These are phyloP conservation scores for Cyberlindnera xylosilytica DNA, from an alignment of 805 yeast species.

Conservation along the genomic window DNA sequence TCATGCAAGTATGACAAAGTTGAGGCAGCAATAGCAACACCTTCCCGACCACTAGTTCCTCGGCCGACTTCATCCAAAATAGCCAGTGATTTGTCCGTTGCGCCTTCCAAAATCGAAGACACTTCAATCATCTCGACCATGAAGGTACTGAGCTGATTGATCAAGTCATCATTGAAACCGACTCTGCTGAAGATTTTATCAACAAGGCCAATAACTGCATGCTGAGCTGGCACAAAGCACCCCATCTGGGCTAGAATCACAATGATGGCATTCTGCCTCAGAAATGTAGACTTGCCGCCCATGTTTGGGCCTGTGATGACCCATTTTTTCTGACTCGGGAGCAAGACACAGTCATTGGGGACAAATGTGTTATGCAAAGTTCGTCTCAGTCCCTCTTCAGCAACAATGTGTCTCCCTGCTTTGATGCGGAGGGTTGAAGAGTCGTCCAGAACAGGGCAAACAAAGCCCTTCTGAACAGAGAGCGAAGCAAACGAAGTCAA, in stretches of 20 bases:
- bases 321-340: slow-evolving; percentile 52
- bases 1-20: slow-evolving; percentile 78
- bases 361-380: slow-evolving; percentile 47
- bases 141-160: slow-evolving; percentile 93
- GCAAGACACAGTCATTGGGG: slow-evolving; percentile 75
- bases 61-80: slow-evolving; percentile 96
- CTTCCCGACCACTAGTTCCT: slow-evolving; percentile 78
- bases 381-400: slow-evolving; percentile 60
- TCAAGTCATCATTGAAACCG: slow-evolving; percentile 95
- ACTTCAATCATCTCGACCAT: slow-evolving; percentile 97
- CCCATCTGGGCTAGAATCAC: slow-evolving; percentile 88
- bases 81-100: slow-evolving; percentile 74
- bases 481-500: slow-evolving; percentile 68
- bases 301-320: slow-evolving; percentile 94
- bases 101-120: slow-evolving; percentile 75
- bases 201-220: slow-evolving; percentile 76
- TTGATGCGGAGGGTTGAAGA: slow-evolving; percentile 45
- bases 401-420: slow-evolving; percentile 82
- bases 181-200: slow-evolving; percentile 93
- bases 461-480: slow-evolving; percentile 64
- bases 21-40: slow-evolving; percentile 96
- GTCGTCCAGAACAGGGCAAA: slow-evolving; percentile 59
- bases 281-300: slow-evolving; percentile 96
- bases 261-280: slow-evolving; percentile 85
- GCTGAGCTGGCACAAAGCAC: slow-evolving; percentile 77